Evolutionary conservation across 83 land plant species (phyloP).

Genomic region (Thuja plicata): DNA sequence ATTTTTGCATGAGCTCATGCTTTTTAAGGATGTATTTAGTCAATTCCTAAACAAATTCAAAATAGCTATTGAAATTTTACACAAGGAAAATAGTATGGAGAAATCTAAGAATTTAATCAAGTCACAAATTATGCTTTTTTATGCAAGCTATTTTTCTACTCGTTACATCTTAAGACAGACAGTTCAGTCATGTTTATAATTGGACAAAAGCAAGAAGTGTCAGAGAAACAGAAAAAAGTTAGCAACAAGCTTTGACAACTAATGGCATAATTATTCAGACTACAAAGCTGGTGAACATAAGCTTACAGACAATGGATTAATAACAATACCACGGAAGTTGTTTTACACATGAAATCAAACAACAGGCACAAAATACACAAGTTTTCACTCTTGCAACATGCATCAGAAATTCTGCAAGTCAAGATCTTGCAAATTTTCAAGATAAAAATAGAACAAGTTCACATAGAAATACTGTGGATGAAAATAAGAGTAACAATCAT

Average conservation of each 20-base stretch:
- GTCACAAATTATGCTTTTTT: not conserved
- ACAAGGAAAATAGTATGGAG: not conserved
- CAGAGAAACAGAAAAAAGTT: not conserved
- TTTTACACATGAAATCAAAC: not conserved
- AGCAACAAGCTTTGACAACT: not conserved
- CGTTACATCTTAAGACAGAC: not conserved
- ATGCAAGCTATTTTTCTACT: not conserved
- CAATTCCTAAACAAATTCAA: not conserved
- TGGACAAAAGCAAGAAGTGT: not conserved
- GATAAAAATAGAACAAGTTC: too few species aligned
- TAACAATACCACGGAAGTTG: too few species aligned
- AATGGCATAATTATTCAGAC: not conserved
- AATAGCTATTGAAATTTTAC: not conserved
- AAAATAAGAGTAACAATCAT: not conserved
- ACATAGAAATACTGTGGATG: too few species aligned
- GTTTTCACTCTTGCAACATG: not conserved
- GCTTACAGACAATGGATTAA: not conserved
- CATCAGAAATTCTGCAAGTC: not conserved
- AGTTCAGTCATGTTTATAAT: not conserved
- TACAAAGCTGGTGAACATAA: not conserved
- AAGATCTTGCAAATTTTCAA: too few species aligned
- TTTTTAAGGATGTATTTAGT: not conserved
- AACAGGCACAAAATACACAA: not conserved
- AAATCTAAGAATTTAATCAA: not conserved
- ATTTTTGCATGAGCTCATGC: not conserved